Base-by-base conservation (phyloP, 257 asterid species). In the Rhazya stricta region DNA sequence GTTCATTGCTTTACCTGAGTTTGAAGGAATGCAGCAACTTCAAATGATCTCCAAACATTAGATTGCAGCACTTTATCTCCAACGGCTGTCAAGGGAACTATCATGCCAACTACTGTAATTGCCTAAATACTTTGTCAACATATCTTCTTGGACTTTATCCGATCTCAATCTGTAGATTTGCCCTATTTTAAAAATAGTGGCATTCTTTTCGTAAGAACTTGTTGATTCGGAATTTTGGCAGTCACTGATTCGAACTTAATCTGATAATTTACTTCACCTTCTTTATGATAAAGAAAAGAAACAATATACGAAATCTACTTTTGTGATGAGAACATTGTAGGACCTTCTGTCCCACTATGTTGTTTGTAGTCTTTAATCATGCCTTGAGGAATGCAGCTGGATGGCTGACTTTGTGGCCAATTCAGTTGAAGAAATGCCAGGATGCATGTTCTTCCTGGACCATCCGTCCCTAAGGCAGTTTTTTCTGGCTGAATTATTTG, bases 381-480 rank as follows among this genome's bases (percentile, higher is more conserved):
- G 74, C 80, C 72, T 75, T 34, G 77, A 73, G 77, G 80, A 74
- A 79, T 73, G 88, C 89, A 86, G 86, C 87, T 88, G 93, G 87
- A 82, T 57, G 29, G 79, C 85, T 85, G 86, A 82, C 87, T 88
- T 81, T 73, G 82, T 79, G 80, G 79, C 87, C 88, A 73, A 79
- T 79, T 76, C 50, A 69, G 48, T 32, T 56, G 74, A 74, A 76
- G 74, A 78, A 75, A 77, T 78, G 77, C 81, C 84, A 80, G 85
- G 74, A 76, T 77, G 73, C 87, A 81, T 78, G 85, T 83, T 78
- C 72, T 60, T 65, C 54, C 75, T 84, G 91, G 91, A 82, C 87
- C 96, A 83, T 80, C 67, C 16, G 34, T 25, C 75, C 51, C 39
- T 18, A 57, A 32, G n/a, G 41, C 74, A 58, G 67, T 76, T 76